Evolutionary conservation across 2,329 filamentous ascomycete species (phyloP).

Genomic region (Passalora sequoiae): DNA sequence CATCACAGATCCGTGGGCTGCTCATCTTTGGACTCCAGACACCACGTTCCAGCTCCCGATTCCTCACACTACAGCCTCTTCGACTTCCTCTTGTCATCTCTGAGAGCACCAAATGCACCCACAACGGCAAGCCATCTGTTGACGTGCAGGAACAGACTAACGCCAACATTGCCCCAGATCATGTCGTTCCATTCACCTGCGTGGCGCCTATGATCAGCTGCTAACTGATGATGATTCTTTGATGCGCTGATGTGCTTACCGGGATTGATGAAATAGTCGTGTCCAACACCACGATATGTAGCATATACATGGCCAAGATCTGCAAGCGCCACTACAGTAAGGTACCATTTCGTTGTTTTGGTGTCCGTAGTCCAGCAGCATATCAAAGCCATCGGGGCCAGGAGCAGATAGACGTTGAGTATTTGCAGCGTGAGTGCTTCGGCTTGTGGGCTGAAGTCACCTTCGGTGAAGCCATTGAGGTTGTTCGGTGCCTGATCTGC

Average conservation of each 20-base stretch:
- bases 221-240: too few species aligned
- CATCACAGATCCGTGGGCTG: too few species aligned
- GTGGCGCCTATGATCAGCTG: too few species aligned
- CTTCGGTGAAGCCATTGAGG: background rate
- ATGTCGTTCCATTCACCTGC: slow-evolving; percentile 22
- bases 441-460: slow-evolving; percentile 14
- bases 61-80: too few species aligned
- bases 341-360: slow-evolving; percentile 11
- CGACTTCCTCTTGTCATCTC: too few species aligned
- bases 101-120: slow-evolving; percentile 15
- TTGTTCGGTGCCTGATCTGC: slow-evolving; percentile 13
- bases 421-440: slow-evolving; percentile 14
- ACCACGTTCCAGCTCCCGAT: too few species aligned
- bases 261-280: slow-evolving; percentile 13
- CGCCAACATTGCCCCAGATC: slow-evolving; percentile 18
- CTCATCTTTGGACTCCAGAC: too few species aligned
- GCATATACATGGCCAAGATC: slow-evolving; percentile 21
- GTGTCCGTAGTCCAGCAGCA: slow-evolving; percentile 19
- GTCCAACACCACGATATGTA: slow-evolving; percentile 13
- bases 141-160: slow-evolving; percentile 14
- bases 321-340: slow-evolving; percentile 15
- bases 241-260: too few species aligned
- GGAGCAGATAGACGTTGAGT: slow-evolving; percentile 17
- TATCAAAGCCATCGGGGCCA: slow-evolving; percentile 17
- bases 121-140: slow-evolving; percentile 14